These are phyloP conservation scores for Musa balbisiana DNA, from an alignment of 202 grass and related monocot genomes.

Conservation along the genomic window DNA sequence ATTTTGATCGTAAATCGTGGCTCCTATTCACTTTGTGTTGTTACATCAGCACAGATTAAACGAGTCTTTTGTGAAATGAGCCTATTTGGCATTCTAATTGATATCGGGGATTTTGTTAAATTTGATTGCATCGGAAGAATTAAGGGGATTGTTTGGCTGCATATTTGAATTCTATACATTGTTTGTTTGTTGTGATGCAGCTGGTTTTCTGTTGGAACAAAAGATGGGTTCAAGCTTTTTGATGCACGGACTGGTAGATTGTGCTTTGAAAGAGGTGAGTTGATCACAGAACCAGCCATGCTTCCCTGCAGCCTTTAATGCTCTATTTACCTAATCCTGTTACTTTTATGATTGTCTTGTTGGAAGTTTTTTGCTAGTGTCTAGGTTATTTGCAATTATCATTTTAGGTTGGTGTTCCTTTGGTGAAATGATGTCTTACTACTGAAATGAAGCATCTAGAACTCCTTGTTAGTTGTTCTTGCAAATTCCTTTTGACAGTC, in stretches of 20 bases:
- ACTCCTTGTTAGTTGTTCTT: not conserved
- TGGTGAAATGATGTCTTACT: not conserved
- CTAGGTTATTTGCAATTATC: not conserved
- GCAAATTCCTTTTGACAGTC: not conserved
- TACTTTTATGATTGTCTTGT: not conserved
- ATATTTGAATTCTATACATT: not conserved
- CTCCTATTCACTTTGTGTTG: too few species aligned
- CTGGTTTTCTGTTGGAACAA: slow-evolving; percentile 69
- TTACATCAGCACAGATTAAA: not conserved
- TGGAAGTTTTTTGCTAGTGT: not conserved
- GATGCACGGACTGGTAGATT: slow-evolving; percentile 57
- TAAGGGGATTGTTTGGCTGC: too few species aligned
- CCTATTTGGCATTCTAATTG: not conserved
- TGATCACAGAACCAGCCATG: not conserved
- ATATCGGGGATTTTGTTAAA: not conserved
- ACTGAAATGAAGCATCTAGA: too few species aligned
- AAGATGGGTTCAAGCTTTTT: slow-evolving; percentile 86
- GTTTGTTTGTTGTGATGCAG: slow-evolving; percentile 28
- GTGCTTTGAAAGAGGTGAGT: slow-evolving; percentile 61
- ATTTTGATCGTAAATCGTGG: too few species aligned
- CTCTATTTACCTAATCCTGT: not conserved
- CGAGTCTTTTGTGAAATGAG: not conserved
- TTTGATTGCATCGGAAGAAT: too few species aligned
- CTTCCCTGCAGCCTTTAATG: not conserved
- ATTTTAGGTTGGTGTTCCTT: not conserved